phyloP scores from a whole-genome alignment of 441 rosid species.

The Rhodomyrtus psidioides region DNA sequence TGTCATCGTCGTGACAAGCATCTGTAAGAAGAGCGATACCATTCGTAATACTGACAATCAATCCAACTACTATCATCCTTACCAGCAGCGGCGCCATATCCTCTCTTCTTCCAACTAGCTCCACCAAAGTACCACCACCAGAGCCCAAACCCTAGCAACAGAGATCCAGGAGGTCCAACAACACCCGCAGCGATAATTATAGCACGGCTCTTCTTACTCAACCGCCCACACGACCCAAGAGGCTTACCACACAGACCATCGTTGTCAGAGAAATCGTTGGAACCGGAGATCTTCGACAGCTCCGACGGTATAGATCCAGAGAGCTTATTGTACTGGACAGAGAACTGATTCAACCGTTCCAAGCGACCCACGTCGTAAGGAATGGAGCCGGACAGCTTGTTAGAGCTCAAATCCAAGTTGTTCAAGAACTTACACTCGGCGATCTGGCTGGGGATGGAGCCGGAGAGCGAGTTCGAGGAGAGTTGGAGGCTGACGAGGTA shows the following conservation, averaged over 20 bases:
- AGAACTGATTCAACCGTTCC: constrained; percentile 40
- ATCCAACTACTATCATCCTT: constrained; percentile 53
- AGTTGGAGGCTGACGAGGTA: constrained; percentile 49
- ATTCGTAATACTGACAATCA: constrained; percentile 2
- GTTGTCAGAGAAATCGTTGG: constrained; percentile 34
- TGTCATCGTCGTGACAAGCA: neutral
- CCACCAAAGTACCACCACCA: constrained; percentile 58
- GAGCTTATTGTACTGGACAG: constrained; percentile 37
- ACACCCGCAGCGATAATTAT: constrained; percentile 46
- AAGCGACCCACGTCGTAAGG: constrained; percentile 41
- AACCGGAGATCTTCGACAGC: constrained; percentile 21
- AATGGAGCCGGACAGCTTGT: constrained; percentile 45
- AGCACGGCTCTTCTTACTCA: constrained; percentile 36
- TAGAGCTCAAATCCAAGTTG: constrained; percentile 25
- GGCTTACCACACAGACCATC: constrained; percentile 49
- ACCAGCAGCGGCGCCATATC: constrained; percentile 23
- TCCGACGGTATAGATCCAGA: constrained; percentile 51
- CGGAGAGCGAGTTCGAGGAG: constrained; percentile 39
- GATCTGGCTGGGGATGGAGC: constrained; percentile 52
- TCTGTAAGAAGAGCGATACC: neutral
- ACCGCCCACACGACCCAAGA: constrained; percentile 34
- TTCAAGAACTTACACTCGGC: constrained; percentile 48
- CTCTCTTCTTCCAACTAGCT: constrained; percentile 22
- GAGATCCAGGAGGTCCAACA: constrained; percentile 38
- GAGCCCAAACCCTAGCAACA: constrained; percentile 34